These are phyloP conservation scores for Fusarium albosuccineum DNA, from an alignment of 2,329 filamentous ascomycete species.

Conservation along the genomic window DNA sequence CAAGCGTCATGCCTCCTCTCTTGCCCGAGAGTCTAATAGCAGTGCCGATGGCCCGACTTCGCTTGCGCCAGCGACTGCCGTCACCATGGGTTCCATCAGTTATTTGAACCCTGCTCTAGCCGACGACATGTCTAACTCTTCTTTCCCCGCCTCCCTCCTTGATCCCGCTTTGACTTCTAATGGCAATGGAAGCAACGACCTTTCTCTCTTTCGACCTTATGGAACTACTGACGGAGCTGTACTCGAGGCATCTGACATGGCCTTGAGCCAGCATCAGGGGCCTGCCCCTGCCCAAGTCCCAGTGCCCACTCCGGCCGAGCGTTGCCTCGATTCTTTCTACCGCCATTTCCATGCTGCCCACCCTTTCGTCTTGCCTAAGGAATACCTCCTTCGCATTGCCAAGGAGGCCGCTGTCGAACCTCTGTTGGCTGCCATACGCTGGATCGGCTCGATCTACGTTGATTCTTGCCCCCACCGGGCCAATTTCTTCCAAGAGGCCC, in stretches of 20 bases:
- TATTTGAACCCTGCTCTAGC: constrained; percentile 29
- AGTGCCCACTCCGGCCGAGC: constrained; percentile 59
- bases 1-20: constrained; percentile 64
- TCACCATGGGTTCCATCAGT: constrained; percentile 17
- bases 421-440: constrained; percentile 67
- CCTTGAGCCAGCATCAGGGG: constrained; percentile 29
- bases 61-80: constrained; percentile 53
- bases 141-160: constrained; percentile 37
- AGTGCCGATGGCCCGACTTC: constrained; percentile 56
- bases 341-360: constrained; percentile 69
- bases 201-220: constrained; percentile 30
- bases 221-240: constrained; percentile 44
- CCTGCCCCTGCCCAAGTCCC: constrained; percentile 38
- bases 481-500: constrained; percentile 70
- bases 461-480: constrained; percentile 61
- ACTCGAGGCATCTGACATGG: constrained; percentile 38
- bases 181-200: constrained; percentile 19
- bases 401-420: constrained; percentile 63
- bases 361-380: constrained; percentile 69
- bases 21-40: constrained; percentile 34
- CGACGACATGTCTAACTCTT: constrained; percentile 29
- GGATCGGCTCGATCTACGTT: constrained; percentile 69
- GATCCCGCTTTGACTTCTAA: constrained; percentile 16
- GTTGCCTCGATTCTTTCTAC: constrained; percentile 70
- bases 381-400: constrained; percentile 61